A percentile compares a stretch with the other conserved stretches of the same genome.
phyloP scores from a whole-genome alignment of 2,329 filamentous ascomycete genomes.

The Fusarium sp. region DNA sequence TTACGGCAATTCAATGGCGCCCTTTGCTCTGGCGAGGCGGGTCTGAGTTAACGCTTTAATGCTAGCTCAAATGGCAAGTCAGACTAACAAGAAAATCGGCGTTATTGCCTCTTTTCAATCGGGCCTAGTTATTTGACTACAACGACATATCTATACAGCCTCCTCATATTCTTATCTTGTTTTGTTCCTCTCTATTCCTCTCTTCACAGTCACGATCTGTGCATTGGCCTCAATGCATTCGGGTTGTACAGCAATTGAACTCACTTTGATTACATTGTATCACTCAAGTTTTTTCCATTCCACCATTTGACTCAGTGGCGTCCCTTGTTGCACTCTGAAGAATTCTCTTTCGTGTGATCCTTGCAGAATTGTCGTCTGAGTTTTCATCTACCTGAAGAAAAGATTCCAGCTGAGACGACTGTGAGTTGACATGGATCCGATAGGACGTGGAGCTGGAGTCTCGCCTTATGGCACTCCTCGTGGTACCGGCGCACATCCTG shows the following conservation, averaged over 20 bases:
- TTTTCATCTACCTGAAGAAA: slow-evolving; percentile 17
- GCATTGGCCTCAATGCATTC: slow-evolving; percentile 7
- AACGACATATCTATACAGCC: slow-evolving; percentile 30
- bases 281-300: slow-evolving; percentile 24
- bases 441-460: slow-evolving; percentile 35
- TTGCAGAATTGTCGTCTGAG: slow-evolving; percentile 21
- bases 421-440: slow-evolving; percentile 31
- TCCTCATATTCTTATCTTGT: slow-evolving; percentile 24
- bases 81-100: slow-evolving; percentile 29
- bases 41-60: slow-evolving; percentile 24
- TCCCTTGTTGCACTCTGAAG: slow-evolving; percentile 24
- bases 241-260: slow-evolving; percentile 10
- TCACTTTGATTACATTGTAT: slow-evolving; percentile 28
- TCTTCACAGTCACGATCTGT: slow-evolving; percentile 7
- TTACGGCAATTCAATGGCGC: slow-evolving; percentile 24
- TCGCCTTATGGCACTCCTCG: slow-evolving; percentile 43
- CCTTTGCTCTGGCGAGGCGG: slow-evolving; percentile 30
- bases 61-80: slow-evolving; percentile 38
- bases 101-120: slow-evolving; percentile 37
- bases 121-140: slow-evolving; percentile 28
- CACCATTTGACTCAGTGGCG: slow-evolving; percentile 23
- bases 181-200: neutral
- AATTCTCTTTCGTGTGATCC: slow-evolving; percentile 17
- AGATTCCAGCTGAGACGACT: slow-evolving; percentile 1
- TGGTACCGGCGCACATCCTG: slow-evolving; percentile 35